Base-by-base conservation (phyloP, 2,329 filamentous ascomycete genomes). In the Fusarium palustre region DNA sequence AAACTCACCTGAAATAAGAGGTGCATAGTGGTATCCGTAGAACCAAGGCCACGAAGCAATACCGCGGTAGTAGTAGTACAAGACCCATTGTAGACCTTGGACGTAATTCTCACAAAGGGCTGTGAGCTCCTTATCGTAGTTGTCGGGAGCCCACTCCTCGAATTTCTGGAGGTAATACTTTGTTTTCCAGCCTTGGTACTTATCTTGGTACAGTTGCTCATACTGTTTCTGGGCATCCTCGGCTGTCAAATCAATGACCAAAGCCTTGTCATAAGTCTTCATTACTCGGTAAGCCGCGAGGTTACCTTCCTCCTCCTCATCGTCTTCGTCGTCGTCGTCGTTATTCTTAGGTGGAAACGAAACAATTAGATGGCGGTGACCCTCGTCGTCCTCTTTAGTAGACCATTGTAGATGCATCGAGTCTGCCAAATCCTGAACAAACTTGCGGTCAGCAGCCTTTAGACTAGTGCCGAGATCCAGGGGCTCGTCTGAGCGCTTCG, bases 31-130 rank as follows among this genome's bases (percentile, higher is more conserved):
- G 79, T 97, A 99, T 64, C 86, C 86, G 80, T 97, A 99, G 81
- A 92, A 99, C 96, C 96, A 99, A 16, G 96, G 94, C 96, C 96
- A 99, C 15, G 95, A 98, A 18, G 93, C 96, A 64, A 99, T 96
- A 66, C 96, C 96, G 55, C 91, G 91, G 81, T 99, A 99, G 81
- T 99, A 99, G 83, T 99, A 99, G 80, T 91, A 97, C 50, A 99
- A 84, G 43, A 99, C 96, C 97, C 96, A 99, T 79, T 99, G 96
- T 64, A 99, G 83, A 65, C 96, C 96, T 81, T 99, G 93, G 9
- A 99, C 94, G 75, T 99, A 99, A 80, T 98, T 99, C 80, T 98
- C 94, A 28, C 93, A 91, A 64, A 99, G 84, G 69, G 91, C 90
- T 55, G 85, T 90, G 76, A 98, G 85, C 79, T 97, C 93, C 41